Conservation (phyloP, 2,329 filamentous ascomycete genomes). For the Sarocladiaceae sp. region DNA sequence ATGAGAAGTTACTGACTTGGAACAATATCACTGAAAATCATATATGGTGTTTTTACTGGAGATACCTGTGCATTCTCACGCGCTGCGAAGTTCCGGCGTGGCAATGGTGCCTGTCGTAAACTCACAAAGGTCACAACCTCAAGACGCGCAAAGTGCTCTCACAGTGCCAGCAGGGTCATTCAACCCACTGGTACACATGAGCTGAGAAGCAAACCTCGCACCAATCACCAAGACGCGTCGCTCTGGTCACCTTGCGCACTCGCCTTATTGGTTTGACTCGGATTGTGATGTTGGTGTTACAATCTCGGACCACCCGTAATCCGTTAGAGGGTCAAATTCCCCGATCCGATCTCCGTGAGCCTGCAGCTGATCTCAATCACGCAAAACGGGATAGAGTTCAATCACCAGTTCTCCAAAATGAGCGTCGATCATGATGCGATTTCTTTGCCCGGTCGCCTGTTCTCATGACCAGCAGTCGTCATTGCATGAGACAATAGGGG, state of each 20-base stretch:
- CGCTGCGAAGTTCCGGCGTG: too few relatives aligned
- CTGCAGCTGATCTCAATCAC: conserved; percentile 5
- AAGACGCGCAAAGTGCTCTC: too few relatives aligned
- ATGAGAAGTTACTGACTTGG: too few relatives aligned
- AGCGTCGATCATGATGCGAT: background rate
- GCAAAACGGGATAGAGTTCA: background rate
- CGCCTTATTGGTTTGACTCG: background rate
- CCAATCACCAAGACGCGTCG: too few relatives aligned
- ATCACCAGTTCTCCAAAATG: background rate
- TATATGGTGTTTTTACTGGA: too few relatives aligned
- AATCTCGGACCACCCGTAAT: background rate
- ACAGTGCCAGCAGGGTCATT: too few relatives aligned
- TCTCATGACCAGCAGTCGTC: background rate
- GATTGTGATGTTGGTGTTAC: background rate
- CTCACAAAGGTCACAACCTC: too few relatives aligned
- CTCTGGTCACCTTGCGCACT: too few relatives aligned
- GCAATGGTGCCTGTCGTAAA: too few relatives aligned
- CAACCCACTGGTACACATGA: background rate
- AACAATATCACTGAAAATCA: too few relatives aligned
- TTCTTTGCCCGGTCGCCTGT: background rate
- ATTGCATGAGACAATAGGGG: background rate
- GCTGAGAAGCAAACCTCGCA: too few relatives aligned
- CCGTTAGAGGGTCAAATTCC: background rate
- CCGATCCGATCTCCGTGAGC: conserved; percentile 5
- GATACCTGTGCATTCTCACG: too few relatives aligned